Evolutionary conservation across 2,329 filamentous ascomycete species (phyloP), one percentile per base, ranked within the genome.

Genomic region (Elsinoe australis): DNA sequence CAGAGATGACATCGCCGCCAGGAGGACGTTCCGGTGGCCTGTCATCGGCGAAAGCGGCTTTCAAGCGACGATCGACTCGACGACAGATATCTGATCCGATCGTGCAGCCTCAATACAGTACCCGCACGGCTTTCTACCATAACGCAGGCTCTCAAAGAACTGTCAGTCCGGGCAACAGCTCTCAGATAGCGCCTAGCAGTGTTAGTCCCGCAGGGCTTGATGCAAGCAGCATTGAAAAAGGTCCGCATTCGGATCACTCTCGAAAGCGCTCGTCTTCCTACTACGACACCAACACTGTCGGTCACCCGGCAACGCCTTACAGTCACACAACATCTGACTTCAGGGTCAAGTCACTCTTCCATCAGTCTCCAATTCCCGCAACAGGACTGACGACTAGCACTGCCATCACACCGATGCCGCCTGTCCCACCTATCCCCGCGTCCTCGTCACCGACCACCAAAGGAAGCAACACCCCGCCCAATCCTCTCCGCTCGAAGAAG

Each of bases 41-140:
- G 10, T 19, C 39, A 19, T 44, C 49, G 39, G 46, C 32, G 14
- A 49, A 39, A 49, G 36, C 34, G 10, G 48, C 29, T 29, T 49
- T 21, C 3, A 12, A 26, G 38, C 32, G 19, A 55, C 49, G 31
- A 53, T 49, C 58, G 33, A 59, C 62, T 22, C 55, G 56, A 14
- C 56, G 62, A 22, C 60, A 61, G 3, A 64, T 65, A 47, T 63
- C 61, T 0, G 63, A 64, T 32, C 61, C 62, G 1, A 55, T 57
- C 3, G 53, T 51, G 5, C 54, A 61, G 31, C 51, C 53, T 32
- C 47, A 36, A 46, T 54, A 42, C 32, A 55, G 56, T 28, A 55
- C 59, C 33, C 59, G 63, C 8, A 63, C 62, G 12, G 63, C 62
- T 24, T 64, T 64, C 41, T 50, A 59, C 9, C 58, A 62, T 18